Conservation (phyloP, 805 yeast species). For the Candida boidinii region DNA sequence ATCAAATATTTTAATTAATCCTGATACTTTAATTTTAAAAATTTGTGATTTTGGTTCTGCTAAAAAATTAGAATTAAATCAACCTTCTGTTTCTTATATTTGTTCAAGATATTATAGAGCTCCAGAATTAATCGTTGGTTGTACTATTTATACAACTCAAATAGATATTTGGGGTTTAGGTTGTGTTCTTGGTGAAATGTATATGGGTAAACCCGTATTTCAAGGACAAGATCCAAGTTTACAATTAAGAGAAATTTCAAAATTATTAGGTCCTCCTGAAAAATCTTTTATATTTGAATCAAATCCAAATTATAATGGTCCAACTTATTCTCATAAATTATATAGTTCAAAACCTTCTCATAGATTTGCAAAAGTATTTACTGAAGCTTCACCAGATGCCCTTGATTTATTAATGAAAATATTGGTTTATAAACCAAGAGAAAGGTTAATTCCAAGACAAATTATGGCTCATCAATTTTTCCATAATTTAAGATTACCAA, state of each 20-base stretch:
- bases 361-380: slow-evolving; percentile 53
- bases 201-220: slow-evolving; percentile 87
- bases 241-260: slow-evolving; percentile 85
- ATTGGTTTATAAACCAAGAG: slow-evolving; percentile 84
- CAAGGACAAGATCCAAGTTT: slow-evolving; percentile 87
- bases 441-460: slow-evolving; percentile 70
- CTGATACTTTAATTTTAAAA: slow-evolving; percentile 54
- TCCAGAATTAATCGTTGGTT: slow-evolving; percentile 92
- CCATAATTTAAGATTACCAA: slow-evolving; percentile 64
- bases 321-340: slow-evolving; percentile 54
- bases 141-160: slow-evolving; percentile 77
- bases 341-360: slow-evolving; percentile 13
- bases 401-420: slow-evolving; percentile 75
- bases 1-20: slow-evolving; percentile 71
- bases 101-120: slow-evolving; percentile 95
- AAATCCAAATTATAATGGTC: slow-evolving; percentile 70
- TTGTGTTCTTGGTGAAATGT: slow-evolving; percentile 92
- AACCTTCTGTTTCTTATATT: slow-evolving; percentile 89
- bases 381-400: slow-evolving; percentile 78
- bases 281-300: slow-evolving; percentile 62
- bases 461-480: slow-evolving; percentile 86
- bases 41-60: slow-evolving; percentile 87
- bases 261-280: slow-evolving; percentile 84
- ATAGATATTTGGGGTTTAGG: slow-evolving; percentile 98
- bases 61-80: slow-evolving; percentile 65